These are phyloP conservation scores for Vitis riparia DNA, from an alignment of 164 flowering plant species.

Conservation along the genomic window DNA sequence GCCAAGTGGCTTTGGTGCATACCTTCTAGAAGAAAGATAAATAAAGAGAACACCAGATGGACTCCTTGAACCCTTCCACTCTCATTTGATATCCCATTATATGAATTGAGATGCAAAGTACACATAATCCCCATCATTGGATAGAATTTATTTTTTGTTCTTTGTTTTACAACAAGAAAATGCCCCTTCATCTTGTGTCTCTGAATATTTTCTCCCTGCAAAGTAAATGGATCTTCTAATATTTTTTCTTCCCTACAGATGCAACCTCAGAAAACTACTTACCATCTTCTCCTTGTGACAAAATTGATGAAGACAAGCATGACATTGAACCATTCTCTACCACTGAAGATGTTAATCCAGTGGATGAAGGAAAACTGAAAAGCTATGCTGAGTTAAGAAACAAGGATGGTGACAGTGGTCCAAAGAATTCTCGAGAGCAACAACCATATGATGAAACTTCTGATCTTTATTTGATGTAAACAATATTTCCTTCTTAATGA, in stretches of 20 bases:
- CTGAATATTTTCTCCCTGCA: not conserved
- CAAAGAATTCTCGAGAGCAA: constrained; percentile 16
- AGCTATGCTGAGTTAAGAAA: constrained; percentile 12
- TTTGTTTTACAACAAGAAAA: too few relatives aligned
- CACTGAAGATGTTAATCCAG: constrained; percentile 11
- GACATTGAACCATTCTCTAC: constrained; percentile 6
- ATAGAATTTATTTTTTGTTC: too few relatives aligned
- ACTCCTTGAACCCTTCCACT: too few relatives aligned
- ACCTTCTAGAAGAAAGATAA: too few relatives aligned
- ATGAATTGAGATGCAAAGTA: too few relatives aligned
- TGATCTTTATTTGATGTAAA: constrained; percentile 50
- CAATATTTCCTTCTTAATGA: not conserved
- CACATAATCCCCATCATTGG: too few relatives aligned
- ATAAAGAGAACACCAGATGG: too few relatives aligned
- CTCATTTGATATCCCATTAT: too few relatives aligned
- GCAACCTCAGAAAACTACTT: constrained; percentile 7
- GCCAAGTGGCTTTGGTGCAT: too few relatives aligned
- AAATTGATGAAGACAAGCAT: constrained; percentile 12
- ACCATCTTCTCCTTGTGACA: constrained; percentile 14
- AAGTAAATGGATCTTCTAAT: not conserved
- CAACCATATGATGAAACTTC: constrained; percentile 37
- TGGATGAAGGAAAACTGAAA: constrained; percentile 14
- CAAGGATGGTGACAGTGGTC: constrained; percentile 15
- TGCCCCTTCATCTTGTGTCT: not conserved
- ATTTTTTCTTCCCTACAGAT: constrained; percentile 16